Evolutionary conservation across 768 basidiomycete genomes (phyloP), one percentile per base, ranked within the genome.

Genomic region (Amanita fuliginea): DNA sequence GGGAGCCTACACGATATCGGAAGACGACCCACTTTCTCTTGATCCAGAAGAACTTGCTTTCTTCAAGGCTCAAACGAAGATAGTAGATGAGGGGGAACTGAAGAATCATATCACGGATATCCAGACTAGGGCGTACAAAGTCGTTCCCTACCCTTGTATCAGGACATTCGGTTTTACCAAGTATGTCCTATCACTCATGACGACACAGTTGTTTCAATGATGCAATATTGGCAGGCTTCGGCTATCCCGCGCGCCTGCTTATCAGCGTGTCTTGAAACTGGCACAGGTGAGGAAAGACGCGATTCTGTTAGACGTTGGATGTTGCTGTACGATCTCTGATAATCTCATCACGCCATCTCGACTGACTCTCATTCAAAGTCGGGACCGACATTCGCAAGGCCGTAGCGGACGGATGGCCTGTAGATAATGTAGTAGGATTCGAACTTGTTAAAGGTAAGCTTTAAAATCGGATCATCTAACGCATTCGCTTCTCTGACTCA

Each of bases 281-380:
- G 54, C 55, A 0, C 21, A 56, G 18, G 45, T 56, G 1, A 53
- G 57, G 8, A 57, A 60, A 21, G 55, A 57, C 16, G 61, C 69
- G 3, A 63, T 73, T 32, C 56, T 72, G 2, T 59, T 74, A 5
- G 72, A 74, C 48, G 56, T 71, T 16, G 72, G 68, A 1, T 74
- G 72, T 52, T 70, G 69, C 53, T 72, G 72, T 74, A 26, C 43
- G 63, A 30, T 41, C 26, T 21, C 3, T 24, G 22, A 24, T 24
- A 2, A 24, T 24, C 22, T 43, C 24, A 28, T 9, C 26, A 1
- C 13, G 16, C 13, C 41, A 48, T n/a, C 26, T 42, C 19, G 7
- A 14, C 19, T 21, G 34, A 46, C 21, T 21, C 41, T 11, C 6
- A 11, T n/a, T 18, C 18, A 26, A 14, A 74, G 72, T 72, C 51